These are phyloP conservation scores for Neurospora sp. DNA, from an alignment of 495 filamentous ascomycete species.

Conservation along the genomic window DNA sequence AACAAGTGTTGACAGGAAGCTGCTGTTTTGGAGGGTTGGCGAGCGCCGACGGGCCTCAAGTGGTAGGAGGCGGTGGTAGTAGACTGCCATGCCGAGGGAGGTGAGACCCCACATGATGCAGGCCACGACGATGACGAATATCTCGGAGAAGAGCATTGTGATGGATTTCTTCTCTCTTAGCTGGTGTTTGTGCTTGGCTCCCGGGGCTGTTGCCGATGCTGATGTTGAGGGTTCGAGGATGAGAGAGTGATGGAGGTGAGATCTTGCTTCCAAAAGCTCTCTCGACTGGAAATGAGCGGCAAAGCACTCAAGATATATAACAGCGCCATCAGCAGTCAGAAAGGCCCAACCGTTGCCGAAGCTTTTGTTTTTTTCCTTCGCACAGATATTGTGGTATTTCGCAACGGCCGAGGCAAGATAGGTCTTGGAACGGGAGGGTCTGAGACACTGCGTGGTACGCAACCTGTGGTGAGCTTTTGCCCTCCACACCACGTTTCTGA, in stretches of 20 bases:
- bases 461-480: neutral
- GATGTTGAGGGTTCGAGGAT: neutral
- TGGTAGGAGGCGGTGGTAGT: conserved; percentile 4
- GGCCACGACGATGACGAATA: neutral
- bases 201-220: neutral
- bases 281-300: neutral
- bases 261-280: neutral
- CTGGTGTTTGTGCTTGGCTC: neutral
- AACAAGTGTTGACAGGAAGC: neutral
- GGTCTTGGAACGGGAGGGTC: neutral
- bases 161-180: neutral
- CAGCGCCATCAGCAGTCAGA: neutral
- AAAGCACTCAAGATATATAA: neutral
- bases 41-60: conserved; percentile 3
- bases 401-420: neutral
- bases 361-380: neutral
- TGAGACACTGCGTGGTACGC: neutral
- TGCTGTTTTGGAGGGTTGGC: neutral
- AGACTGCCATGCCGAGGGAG: conserved; percentile 6
- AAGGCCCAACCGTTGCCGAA: neutral
- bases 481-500: neutral
- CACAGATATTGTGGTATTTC: neutral
- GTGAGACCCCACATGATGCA: conserved; percentile 1
- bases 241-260: neutral
- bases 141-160: conserved; percentile 1